These are phyloP conservation scores for Annona squamosa DNA, from an alignment of 164 flowering plant genomes.

Conservation along the genomic window DNA sequence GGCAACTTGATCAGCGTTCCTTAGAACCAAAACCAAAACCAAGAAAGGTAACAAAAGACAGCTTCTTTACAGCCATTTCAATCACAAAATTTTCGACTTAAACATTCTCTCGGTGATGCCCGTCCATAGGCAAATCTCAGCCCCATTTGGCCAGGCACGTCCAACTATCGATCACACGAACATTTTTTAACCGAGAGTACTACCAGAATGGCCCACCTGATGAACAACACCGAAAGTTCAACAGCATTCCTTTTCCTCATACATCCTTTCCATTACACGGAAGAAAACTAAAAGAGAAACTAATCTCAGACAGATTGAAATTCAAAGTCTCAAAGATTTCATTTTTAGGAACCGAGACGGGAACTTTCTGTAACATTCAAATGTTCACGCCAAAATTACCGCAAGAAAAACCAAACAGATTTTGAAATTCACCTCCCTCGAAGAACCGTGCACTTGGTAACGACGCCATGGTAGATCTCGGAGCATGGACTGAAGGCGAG, in stretches of 20 bases:
- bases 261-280: not conserved
- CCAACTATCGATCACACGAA: not conserved
- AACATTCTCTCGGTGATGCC: too few relatives aligned
- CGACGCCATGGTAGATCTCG: slow-evolving; percentile 37
- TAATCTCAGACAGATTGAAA: not conserved
- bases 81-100: too few relatives aligned
- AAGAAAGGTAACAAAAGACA: not conserved
- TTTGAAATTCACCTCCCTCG: slow-evolving; percentile 37
- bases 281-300: not conserved
- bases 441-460: slow-evolving; percentile 43
- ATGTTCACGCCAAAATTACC: not conserved
- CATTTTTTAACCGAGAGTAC: not conserved
- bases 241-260: not conserved
- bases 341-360: not conserved
- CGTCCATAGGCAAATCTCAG: too few relatives aligned
- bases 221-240: not conserved
- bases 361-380: not conserved
- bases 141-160: too few relatives aligned
- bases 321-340: not conserved
- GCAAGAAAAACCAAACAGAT: not conserved
- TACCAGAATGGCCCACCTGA: not conserved
- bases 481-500: slow-evolving; percentile 38
- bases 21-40: not conserved
- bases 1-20: not conserved
- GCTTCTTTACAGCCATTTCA: not conserved